These are phyloP conservation scores for Piromyces finnis DNA, from an alignment of 192 early-diverging fungal genomes.

Conservation along the genomic window DNA sequence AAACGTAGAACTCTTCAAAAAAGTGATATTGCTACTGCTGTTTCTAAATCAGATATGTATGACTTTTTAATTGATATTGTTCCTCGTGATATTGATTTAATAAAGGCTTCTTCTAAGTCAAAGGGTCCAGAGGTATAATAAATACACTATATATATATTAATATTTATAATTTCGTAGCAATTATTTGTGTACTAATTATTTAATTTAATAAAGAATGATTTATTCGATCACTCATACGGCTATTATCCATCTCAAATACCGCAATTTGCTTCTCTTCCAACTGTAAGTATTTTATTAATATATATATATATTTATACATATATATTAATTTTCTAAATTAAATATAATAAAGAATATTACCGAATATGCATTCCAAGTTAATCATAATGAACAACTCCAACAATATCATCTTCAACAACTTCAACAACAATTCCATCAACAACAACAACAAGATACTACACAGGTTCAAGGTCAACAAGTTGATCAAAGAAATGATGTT, in stretches of 20 bases:
- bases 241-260: neutral
- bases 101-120: neutral
- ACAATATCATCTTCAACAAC: neutral
- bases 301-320: neutral
- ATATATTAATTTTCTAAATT: too few species aligned
- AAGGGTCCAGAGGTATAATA: neutral
- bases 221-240: neutral
- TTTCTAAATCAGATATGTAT: slow-evolving; percentile 81
- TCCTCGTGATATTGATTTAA: slow-evolving; percentile 62
- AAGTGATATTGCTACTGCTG: slow-evolving; percentile 65
- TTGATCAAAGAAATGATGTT: neutral
- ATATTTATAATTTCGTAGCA: too few species aligned
- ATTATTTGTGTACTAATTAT: too few species aligned
- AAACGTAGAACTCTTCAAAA: slow-evolving; percentile 86
- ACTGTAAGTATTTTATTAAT: neutral
- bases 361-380: neutral
- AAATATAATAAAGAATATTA: neutral
- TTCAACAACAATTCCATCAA: neutral
- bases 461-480: neutral
- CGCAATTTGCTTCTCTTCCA: neutral
- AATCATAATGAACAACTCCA: neutral
- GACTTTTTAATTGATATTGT: slow-evolving; percentile 97
- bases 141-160: too few species aligned
- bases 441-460: neutral
- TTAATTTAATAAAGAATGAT: neutral